These are phyloP conservation scores for Amylocarpus encephaloides DNA, from an alignment of 2,329 filamentous ascomycete genomes.

Conservation along the genomic window DNA sequence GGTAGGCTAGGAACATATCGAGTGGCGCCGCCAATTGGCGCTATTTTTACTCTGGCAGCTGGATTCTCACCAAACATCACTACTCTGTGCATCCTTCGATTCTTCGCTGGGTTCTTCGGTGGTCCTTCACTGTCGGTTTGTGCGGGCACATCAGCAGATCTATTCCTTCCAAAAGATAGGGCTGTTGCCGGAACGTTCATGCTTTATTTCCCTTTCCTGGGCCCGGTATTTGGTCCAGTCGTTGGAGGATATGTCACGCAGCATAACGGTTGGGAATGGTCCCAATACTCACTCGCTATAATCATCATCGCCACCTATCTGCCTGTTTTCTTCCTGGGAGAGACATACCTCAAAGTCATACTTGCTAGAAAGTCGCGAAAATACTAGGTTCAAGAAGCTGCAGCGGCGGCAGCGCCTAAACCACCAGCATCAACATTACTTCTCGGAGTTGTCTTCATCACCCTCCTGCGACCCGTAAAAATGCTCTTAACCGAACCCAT, in stretches of 20 bases:
- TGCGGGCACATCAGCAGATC: slow-evolving; percentile 15
- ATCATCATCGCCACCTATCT: slow-evolving; percentile 7
- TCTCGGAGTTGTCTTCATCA: slow-evolving; percentile 11
- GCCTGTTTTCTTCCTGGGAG: slow-evolving; percentile 6
- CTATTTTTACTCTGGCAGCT: slow-evolving; percentile 50
- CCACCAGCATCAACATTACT: slow-evolving; percentile 7
- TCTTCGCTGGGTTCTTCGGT: slow-evolving; percentile 46
- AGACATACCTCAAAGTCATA: neutral
- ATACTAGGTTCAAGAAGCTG: neutral
- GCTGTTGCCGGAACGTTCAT: slow-evolving; percentile 10
- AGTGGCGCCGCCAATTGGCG: slow-evolving; percentile 39
- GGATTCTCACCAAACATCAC: slow-evolving; percentile 46
- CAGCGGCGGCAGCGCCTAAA: neutral
- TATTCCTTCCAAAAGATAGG: slow-evolving; percentile 8
- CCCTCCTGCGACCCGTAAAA: slow-evolving; percentile 36
- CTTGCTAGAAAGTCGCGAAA: neutral
- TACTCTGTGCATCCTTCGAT: slow-evolving; percentile 47
- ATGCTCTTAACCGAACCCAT: slow-evolving; percentile 60
- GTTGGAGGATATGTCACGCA: slow-evolving; percentile 18
- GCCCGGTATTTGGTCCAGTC: slow-evolving; percentile 16
- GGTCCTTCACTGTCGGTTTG: slow-evolving; percentile 9
- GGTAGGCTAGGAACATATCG: slow-evolving; percentile 50
- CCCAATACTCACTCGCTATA: slow-evolving; percentile 15
- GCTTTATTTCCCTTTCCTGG: slow-evolving; percentile 16
- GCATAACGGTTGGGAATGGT: slow-evolving; percentile 16